These are phyloP conservation scores for Dothistroma septosporum DNA, from an alignment of 2,329 filamentous ascomycete species.

Conservation along the genomic window DNA sequence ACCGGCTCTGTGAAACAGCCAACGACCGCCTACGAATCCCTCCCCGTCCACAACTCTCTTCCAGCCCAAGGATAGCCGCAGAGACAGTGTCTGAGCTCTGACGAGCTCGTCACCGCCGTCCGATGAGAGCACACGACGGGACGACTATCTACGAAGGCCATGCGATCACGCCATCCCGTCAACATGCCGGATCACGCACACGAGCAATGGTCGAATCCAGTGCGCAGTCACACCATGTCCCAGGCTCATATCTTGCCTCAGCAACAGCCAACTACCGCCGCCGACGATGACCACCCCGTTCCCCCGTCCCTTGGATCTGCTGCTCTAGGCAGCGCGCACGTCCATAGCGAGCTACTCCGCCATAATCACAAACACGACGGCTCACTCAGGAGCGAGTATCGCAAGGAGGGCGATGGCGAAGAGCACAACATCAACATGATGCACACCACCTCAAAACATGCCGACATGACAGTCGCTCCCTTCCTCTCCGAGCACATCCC, in stretches of 20 bases:
- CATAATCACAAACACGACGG: conserved; percentile 35
- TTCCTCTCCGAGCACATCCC: conserved; percentile 91
- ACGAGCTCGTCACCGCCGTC: background rate
- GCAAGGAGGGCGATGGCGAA: conserved; percentile 21
- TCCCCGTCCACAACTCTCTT: background rate
- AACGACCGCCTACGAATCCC: background rate
- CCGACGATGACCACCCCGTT: conserved; percentile 7
- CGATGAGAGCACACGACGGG: background rate
- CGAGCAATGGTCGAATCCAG: background rate
- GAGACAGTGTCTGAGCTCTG: background rate
- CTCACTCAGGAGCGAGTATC: conserved; percentile 25
- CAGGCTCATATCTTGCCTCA: background rate
- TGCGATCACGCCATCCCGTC: conserved; percentile 1
- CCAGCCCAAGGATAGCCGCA: background rate
- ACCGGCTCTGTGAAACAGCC: background rate
- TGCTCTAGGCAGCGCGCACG: conserved; percentile 12
- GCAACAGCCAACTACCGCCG: conserved; percentile 21
- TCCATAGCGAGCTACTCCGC: conserved; percentile 28
- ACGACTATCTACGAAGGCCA: background rate
- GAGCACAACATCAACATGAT: conserved; percentile 37
- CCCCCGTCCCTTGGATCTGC: conserved; percentile 2
- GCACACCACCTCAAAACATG: conserved; percentile 55
- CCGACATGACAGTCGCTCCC: conserved; percentile 74
- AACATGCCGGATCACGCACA: background rate
- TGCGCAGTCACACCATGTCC: background rate